A percentile compares a stretch with the other conserved stretches of the same genome.
phyloP scores from a whole-genome alignment of 1,284 basidiomycete species.

The Malassezia dermatis region DNA sequence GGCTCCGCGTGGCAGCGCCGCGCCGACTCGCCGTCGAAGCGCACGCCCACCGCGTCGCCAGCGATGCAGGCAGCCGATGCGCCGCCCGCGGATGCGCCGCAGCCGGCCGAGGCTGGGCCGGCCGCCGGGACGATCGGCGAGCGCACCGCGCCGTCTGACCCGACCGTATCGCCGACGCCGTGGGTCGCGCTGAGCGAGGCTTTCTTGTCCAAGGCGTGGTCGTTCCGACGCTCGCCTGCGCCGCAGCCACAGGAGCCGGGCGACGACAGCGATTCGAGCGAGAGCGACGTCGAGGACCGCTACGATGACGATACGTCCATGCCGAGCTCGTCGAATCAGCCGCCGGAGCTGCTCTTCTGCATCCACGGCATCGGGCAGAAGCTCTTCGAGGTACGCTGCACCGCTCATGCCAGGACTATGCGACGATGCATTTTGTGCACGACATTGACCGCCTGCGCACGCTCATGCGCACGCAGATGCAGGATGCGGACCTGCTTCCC shows the following conservation, averaged over 20 bases:
- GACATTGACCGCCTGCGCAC: conserved; percentile 31
- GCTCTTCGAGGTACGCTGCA: conserved; percentile 26
- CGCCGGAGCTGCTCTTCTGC: conserved; percentile 19
- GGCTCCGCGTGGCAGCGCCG: conserved; percentile 2
- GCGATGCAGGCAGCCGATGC: neutral
- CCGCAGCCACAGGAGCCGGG: neutral
- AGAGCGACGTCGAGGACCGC: neutral
- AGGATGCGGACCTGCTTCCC: conserved; percentile 20
- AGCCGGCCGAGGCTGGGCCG: neutral
- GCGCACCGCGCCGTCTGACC: neutral
- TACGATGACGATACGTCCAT: conserved; percentile 2
- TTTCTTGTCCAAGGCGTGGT: conserved; percentile 8
- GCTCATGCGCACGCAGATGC: conserved; percentile 27
- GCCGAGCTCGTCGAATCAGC: conserved; percentile 3
- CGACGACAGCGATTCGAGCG: neutral
- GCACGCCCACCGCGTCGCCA: neutral
- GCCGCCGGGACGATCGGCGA: conserved; percentile 7
- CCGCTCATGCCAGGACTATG: conserved; percentile 16
- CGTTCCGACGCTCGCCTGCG: neutral
- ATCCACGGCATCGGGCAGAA: conserved; percentile 44
- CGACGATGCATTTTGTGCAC: conserved; percentile 37
- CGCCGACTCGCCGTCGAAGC: neutral
- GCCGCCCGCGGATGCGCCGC: neutral
- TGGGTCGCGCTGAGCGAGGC: conserved; percentile 15
- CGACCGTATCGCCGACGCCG: neutral